Percentiles rank a stretch among this genome's conserved stretches.
These are phyloP conservation scores for Nematocida homosporus DNA, from an alignment of 371 early-diverging fungal genomes.

Conservation along the genomic window DNA sequence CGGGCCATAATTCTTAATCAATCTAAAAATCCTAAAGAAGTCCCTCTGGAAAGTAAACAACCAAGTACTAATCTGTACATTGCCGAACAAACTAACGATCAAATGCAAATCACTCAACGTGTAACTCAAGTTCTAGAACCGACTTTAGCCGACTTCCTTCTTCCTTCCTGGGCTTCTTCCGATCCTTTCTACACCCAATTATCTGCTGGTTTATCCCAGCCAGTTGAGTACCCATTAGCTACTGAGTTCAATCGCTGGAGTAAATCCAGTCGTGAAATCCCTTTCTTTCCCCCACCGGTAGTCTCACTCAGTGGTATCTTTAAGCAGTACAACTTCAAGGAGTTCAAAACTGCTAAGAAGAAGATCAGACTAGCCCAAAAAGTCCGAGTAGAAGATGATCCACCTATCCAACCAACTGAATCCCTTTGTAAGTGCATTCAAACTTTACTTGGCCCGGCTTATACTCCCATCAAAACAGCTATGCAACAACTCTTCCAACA, in stretches of 20 bases:
- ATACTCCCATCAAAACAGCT: background rate
- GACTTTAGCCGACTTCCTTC: slow-evolving; percentile 13
- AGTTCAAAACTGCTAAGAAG: slow-evolving; percentile 28
- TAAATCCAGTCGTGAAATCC: background rate
- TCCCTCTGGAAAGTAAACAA: background rate
- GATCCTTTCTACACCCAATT: slow-evolving; percentile 5
- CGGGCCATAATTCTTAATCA: background rate
- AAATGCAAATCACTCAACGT: background rate
- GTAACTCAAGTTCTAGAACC: background rate
- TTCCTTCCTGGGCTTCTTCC: slow-evolving; percentile 7
- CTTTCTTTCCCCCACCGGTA: slow-evolving; percentile 28
- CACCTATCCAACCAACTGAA: slow-evolving; percentile 1
- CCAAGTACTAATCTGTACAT: background rate
- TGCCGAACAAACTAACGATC: background rate
- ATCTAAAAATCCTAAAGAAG: background rate
- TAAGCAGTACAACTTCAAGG: slow-evolving; percentile 54
- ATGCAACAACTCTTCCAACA: background rate
- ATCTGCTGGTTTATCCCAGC: background rate
- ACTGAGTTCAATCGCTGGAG: slow-evolving; percentile 6
- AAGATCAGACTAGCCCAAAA: background rate
- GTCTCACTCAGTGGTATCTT: slow-evolving; percentile 19
- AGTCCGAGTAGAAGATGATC: slow-evolving; percentile 20
- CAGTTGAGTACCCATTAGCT: background rate
- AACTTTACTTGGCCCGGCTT: background rate
- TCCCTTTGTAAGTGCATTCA: background rate